Base-by-base conservation (phyloP, 208 protist genomes). In the Crithidia mellificae region DNA sequence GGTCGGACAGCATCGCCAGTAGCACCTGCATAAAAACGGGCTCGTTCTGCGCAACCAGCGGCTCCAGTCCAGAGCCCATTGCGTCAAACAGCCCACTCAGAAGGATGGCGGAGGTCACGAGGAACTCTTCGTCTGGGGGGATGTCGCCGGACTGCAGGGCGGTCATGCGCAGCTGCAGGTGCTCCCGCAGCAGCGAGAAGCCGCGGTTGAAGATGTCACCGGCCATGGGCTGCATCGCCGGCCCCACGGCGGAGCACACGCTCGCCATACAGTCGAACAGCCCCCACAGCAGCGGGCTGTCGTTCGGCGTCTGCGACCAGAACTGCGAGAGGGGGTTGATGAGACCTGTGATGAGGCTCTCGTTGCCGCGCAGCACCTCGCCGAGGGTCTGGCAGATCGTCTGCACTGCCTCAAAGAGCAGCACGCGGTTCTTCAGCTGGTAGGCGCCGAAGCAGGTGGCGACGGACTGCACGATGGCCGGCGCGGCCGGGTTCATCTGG, bases 361-460 rank as follows among this genome's bases (percentile, higher is more conserved):
- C 74, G 61, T 80, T 73, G 24, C 51, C 32, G 30, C 85, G 84
- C 46, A 96, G 46, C 11, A 63, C 71, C n/a, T 80, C 65, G 32
- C 71, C 80, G 27, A 92, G 36, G 53, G 27, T 54, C 30, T 87
- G 75, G 68, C 84, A 91, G 5, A 96, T 50, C 2, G 75, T 79
- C 55, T 84, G 80, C 41, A 93, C 56, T 41, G 77, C 82, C 63
- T 96, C 88, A 14, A 96, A 83, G 8, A 96, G 84, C 24, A 92
- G 61, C 17, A 93, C 80, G n/a, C 86, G 83, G 64, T 96, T 96
- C 70, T 94, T 94, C 14, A 96, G 81, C 61, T 96, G 91, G 68
- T 91, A 96, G 34, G 83, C 80, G 25, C 72, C 78, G 20, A 92
- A 65, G 72, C 91, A 96, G 36, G 72, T 69, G 17, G 70, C 66